A percentile compares a stretch with the other conserved stretches of the same genome.
phyloP scores from a whole-genome alignment of 192 early-diverging fungal genomes.

The Backusella australiensis region DNA sequence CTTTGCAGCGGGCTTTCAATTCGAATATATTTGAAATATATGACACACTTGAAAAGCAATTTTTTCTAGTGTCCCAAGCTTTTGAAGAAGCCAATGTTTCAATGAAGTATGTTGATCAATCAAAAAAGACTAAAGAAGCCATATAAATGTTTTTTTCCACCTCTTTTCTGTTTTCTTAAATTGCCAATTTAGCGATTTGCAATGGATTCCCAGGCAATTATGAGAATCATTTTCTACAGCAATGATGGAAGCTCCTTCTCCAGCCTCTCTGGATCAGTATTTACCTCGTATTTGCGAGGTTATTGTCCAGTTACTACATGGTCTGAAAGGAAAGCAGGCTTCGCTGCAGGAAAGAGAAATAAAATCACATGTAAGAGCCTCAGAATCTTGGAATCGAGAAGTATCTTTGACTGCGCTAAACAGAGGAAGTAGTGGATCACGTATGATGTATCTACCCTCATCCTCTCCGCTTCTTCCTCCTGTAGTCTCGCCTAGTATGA shows the following conservation, averaged over 20 bases:
- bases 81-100: slow-evolving; percentile 31
- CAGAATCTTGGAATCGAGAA: background rate
- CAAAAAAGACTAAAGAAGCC: too few relatives aligned
- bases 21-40: slow-evolving; percentile 32
- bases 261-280: slow-evolving; percentile 27
- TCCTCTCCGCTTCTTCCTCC: slow-evolving; percentile 5
- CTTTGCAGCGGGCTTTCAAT: slow-evolving; percentile 4
- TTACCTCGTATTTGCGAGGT: slow-evolving; percentile 37
- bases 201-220: slow-evolving; percentile 22
- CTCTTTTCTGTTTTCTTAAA: background rate
- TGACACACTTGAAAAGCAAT: slow-evolving; percentile 21
- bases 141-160: background rate
- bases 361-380: background rate
- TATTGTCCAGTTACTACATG: slow-evolving; percentile 35
- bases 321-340: slow-evolving; percentile 33
- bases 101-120: slow-evolving; percentile 22
- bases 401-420: slow-evolving; percentile 2
- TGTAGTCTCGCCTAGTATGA: background rate
- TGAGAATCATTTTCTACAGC: slow-evolving; percentile 16
- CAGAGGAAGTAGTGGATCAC: background rate
- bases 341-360: slow-evolving; percentile 14
- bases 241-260: slow-evolving; percentile 27
- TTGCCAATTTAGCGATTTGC: slow-evolving; percentile 9
- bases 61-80: slow-evolving; percentile 18
- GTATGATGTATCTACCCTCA: background rate